phyloP scores from a whole-genome alignment of 441 rosid genomes.

The Pelargonium hybrid region DNA sequence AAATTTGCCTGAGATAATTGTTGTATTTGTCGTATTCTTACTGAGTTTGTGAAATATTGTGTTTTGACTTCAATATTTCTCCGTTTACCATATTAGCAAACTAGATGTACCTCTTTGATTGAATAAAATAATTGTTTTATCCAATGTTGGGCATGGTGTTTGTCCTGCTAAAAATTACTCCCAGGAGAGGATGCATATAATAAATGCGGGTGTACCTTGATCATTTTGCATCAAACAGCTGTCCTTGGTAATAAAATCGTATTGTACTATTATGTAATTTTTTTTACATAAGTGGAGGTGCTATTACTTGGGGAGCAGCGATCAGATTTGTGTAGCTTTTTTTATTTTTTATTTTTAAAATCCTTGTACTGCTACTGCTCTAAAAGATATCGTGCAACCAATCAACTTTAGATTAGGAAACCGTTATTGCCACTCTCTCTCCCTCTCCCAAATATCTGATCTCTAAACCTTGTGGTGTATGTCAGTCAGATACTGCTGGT shows the following conservation, averaged over 20 bases:
- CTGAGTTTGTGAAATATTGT: neutral
- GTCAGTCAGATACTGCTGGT: slow-evolving; percentile 85
- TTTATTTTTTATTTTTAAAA: too few species aligned
- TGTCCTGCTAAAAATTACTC: neutral
- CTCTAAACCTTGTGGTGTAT: slow-evolving; percentile 8
- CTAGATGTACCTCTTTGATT: neutral
- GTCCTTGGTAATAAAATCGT: too few species aligned
- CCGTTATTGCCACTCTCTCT: neutral
- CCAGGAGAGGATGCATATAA: neutral
- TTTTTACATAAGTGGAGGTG: too few species aligned
- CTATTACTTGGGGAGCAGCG: too few species aligned
- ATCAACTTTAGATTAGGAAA: neutral
- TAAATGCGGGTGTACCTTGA: neutral
- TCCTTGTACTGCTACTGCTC: too few species aligned
- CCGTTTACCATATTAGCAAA: neutral
- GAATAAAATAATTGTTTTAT: neutral
- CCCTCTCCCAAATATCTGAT: neutral
- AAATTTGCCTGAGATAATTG: neutral
- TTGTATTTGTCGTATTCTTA: neutral
- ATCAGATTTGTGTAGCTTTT: too few species aligned
- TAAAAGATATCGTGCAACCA: neutral
- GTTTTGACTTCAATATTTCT: neutral
- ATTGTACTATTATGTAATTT: too few species aligned
- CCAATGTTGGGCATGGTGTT: neutral
- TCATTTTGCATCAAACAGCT: too few species aligned